Percentiles rank a stretch among this genome's conserved stretches.
Conservation (phyloP, 2,329 filamentous ascomycete species). For the Fusarium hostae region DNA sequence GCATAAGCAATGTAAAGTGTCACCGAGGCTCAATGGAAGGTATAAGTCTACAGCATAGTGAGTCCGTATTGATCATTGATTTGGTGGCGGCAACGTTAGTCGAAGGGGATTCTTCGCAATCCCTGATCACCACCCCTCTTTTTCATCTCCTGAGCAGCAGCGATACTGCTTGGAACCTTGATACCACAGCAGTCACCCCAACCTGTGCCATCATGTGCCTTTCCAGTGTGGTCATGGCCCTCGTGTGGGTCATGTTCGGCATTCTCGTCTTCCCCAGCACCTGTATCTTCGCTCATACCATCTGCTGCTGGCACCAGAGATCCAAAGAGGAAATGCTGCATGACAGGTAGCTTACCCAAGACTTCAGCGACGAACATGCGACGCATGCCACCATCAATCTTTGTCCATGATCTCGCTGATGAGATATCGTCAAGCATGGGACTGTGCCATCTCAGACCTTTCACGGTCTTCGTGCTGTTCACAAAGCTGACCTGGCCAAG, state of each 20-base stretch:
- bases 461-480: slow-evolving; percentile 95
- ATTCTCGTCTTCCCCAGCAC: slow-evolving; percentile 59
- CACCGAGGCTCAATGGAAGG: background rate
- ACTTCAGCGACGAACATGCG: slow-evolving; percentile 98
- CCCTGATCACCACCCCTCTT: slow-evolving; percentile 72
- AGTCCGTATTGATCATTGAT: background rate
- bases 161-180: slow-evolving; percentile 93
- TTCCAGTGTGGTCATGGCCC: slow-evolving; percentile 70
- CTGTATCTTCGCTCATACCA: slow-evolving; percentile 79
- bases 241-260: slow-evolving; percentile 64
- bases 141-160: slow-evolving; percentile 87
- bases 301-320: slow-evolving; percentile 81
- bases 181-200: slow-evolving; percentile 99
- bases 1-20: background rate
- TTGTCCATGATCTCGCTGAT: slow-evolving; percentile 86
- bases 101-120: slow-evolving; percentile 83
- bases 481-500: slow-evolving; percentile 94
- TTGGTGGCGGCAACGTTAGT: slow-evolving; percentile 58
- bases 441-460: slow-evolving; percentile 93
- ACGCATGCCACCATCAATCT: slow-evolving; percentile 94
- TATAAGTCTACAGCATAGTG: background rate
- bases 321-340: slow-evolving; percentile 98
- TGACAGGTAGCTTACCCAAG: slow-evolving; percentile 90
- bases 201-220: slow-evolving; percentile 70
- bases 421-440: slow-evolving; percentile 99